Evolutionary conservation across 1,139 yeast genomes (phyloP), one percentile per base, ranked within the genome.

Genomic region (Kodamaea sp.): DNA sequence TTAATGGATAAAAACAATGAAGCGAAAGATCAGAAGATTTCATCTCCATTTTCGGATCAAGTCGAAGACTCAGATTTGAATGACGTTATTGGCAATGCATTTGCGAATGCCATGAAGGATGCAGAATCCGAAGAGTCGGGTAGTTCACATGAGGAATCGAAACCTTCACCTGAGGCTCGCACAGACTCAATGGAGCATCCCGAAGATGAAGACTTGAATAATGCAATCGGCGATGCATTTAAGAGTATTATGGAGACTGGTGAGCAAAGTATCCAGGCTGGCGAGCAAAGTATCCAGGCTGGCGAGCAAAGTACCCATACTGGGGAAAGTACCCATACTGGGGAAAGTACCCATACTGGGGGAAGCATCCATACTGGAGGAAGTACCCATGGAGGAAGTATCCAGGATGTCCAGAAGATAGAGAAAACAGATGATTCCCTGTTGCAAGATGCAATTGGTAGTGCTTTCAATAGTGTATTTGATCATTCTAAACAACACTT

Each of bases 221-320:
- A 52, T 27, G 68, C 65, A 3, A 63, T 62, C 24, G 64, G 61
- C 5, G 51, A 60, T 43, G 70, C 66, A 2, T 55, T 62, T 34
- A 50, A 15, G 20, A 15, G 20, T 15, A 15, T 15, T 3, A 3
- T 15, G 20, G n/a, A n/a, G n/a, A n/a, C n/a, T n/a, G n/a, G n/a
- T n/a, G n/a, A n/a, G n/a, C n/a, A n/a, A n/a, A n/a, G n/a, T n/a
- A n/a, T n/a, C n/a, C n/a, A n/a, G n/a, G n/a, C n/a, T n/a, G n/a
- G n/a, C n/a, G n/a, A n/a, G n/a, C n/a, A n/a, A n/a, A n/a, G n/a
- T n/a, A n/a, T n/a, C n/a, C n/a, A n/a, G n/a, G n/a, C n/a, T n/a
- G n/a, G n/a, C n/a, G n/a, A n/a, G n/a, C n/a, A n/a, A n/a, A n/a
- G n/a, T n/a, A n/a, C n/a, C n/a, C n/a, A n/a, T n/a, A n/a, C n/a